A percentile compares a stretch with the other conserved stretches of the same genome.
These are phyloP conservation scores for Talaromyces sp. DNA, from an alignment of 2,329 filamentous ascomycete species.

Conservation along the genomic window DNA sequence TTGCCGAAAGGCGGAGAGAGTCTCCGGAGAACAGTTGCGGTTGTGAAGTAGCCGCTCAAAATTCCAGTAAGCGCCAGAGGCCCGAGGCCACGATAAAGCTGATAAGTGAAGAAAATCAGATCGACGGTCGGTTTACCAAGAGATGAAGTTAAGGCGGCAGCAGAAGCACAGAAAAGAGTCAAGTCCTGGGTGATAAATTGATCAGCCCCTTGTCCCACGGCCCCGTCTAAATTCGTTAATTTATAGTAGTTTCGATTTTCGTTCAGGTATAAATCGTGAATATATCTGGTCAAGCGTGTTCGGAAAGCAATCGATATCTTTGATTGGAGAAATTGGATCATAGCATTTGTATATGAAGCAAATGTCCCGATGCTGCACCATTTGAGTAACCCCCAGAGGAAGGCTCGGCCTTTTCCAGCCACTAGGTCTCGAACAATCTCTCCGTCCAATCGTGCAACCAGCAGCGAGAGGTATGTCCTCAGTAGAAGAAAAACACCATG, in stretches of 20 bases:
- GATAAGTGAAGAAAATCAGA: constrained; percentile 95
- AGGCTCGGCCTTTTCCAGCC: constrained; percentile 84
- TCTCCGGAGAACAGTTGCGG: constrained; percentile 79
- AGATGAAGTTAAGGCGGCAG: constrained; percentile 89
- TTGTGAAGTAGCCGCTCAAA: constrained; percentile 88
- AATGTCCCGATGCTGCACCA: constrained; percentile 93
- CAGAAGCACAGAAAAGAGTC: constrained; percentile 88
- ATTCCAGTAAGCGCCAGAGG: constrained; percentile 81
- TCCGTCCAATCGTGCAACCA: constrained; percentile 88
- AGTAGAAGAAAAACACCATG: constrained; percentile 87
- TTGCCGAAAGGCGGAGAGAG: constrained; percentile 95
- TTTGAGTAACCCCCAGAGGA: constrained; percentile 83
- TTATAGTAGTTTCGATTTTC: constrained; percentile 97
- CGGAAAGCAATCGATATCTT: constrained; percentile 98
- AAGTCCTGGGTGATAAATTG: constrained; percentile 98
- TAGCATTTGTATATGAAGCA: constrained; percentile 94
- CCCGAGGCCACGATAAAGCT: constrained; percentile 85
- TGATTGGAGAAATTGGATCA: constrained; percentile 97
- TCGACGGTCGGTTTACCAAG: constrained; percentile 98
- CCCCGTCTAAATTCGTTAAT: constrained; percentile 84
- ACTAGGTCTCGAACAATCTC: constrained; percentile 95
- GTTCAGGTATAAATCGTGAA: constrained; percentile 94
- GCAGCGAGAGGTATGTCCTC: constrained; percentile 85
- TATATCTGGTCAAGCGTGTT: constrained; percentile 88
- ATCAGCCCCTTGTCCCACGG: constrained; percentile 84